Evolutionary conservation across 164 flowering plant genomes (phyloP), one percentile per base, ranked within the genome.

Genomic region (Kingdonia uniflora): DNA sequence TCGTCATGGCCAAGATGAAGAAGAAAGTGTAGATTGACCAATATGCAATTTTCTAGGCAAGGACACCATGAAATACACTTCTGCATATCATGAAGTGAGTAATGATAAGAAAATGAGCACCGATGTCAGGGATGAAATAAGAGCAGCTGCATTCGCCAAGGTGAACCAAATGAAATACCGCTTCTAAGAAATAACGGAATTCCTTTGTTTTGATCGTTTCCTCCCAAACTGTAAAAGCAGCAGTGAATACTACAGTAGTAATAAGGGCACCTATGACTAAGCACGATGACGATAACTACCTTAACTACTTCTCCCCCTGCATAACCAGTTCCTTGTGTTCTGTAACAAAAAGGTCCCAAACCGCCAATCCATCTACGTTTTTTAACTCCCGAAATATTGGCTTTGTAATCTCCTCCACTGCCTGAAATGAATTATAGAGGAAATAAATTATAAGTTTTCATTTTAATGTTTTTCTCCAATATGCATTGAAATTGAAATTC

Each of bases 211-310:
- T n/a, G 19, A 0, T 2, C 5, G 10, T 43, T 55, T 1, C 58
- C 58, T 11, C 41, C 58, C 41, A 50, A 14, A 55, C 41, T 5
- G 58, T 55, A 44, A 55, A 55, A 13, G 51, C 48, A 6, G 58
- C 49, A 1, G 58, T 22, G 44, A 55, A 55, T 14, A 44, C 49
- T 1, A 55, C 58, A 2, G 58, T 43, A 10, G 40, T 41, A 25
- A 55, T 43, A 1, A 55, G 51, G 12, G 58, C 20, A 5, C 23
- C 49, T 26, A 42, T 40, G 11, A 53, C 26, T 14, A 24, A 23
- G 1, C 16, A 53, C 41, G 56, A 19, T 7, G 11, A 22, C 14
- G 56, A 19, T 1, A 24, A 26, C n/a, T 11, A n/a, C 4, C 14
- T 41, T 46, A 55, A 24, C 58, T 50, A 55, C 17, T 14, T 43